These are phyloP conservation scores for Neoscytalidium dimidiatum DNA, from an alignment of 2,329 filamentous ascomycete species.

Conservation along the genomic window DNA sequence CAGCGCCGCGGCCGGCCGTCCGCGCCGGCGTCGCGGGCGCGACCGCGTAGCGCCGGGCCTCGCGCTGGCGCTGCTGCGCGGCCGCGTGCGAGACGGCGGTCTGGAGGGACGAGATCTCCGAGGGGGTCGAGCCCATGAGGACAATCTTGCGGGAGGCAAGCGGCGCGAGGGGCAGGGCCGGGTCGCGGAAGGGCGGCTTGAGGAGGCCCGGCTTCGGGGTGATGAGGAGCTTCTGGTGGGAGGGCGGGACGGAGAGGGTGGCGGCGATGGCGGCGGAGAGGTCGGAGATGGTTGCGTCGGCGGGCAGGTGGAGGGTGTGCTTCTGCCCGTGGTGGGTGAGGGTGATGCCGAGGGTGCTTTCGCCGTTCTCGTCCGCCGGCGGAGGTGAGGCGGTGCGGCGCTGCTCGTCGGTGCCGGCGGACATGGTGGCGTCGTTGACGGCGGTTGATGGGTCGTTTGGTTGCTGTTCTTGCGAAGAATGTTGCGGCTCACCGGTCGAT, in stretches of 20 bases:
- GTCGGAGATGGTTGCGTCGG: slow-evolving; percentile 56
- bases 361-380: background rate
- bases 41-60: slow-evolving; percentile 35
- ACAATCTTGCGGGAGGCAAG: slow-evolving; percentile 62
- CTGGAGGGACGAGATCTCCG: slow-evolving; percentile 60
- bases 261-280: slow-evolving; percentile 61
- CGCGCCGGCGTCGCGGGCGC: slow-evolving; percentile 42
- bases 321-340: slow-evolving; percentile 58
- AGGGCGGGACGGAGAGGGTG: slow-evolving; percentile 59
- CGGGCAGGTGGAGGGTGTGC: slow-evolving; percentile 50
- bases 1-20: slow-evolving; percentile 43
- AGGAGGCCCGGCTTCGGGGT: slow-evolving; percentile 66
- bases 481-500: slow-evolving; percentile 2
- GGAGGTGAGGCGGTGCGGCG: background rate
- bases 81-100: slow-evolving; percentile 31
- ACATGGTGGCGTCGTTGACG: background rate
- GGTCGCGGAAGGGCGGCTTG: slow-evolving; percentile 64
- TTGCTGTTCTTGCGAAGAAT: background rate
- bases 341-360: slow-evolving; percentile 32
- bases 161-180: slow-evolving; percentile 53
- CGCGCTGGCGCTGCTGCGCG: slow-evolving; percentile 41
- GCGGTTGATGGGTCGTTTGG: background rate
- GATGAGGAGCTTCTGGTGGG: slow-evolving; percentile 69
- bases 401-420: background rate
- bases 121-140: slow-evolving; percentile 64